These are phyloP conservation scores for Thinopyrum elongatum DNA, from an alignment of 176 grass and related monocot genomes.

Conservation along the genomic window DNA sequence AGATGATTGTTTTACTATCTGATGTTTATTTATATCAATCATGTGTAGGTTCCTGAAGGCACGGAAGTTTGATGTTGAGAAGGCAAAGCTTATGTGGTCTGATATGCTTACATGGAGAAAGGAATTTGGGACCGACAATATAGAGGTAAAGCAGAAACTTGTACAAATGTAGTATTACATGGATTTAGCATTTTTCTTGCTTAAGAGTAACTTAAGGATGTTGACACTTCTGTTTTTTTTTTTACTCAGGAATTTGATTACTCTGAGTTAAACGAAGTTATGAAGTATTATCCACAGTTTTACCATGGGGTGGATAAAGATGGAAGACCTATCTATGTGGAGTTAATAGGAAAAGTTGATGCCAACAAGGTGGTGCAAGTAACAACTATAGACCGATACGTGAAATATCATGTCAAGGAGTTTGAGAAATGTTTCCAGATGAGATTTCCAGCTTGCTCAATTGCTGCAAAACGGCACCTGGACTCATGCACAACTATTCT, in stretches of 20 bases:
- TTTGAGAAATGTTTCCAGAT: slow-evolving; percentile 71
- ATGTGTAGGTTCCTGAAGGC: slow-evolving; percentile 77
- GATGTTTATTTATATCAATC: slow-evolving; percentile 15
- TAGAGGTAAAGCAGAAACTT: slow-evolving; percentile 46
- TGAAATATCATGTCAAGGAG: slow-evolving; percentile 87
- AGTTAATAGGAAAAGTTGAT: slow-evolving; percentile 84
- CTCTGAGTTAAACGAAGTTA: slow-evolving; percentile 66
- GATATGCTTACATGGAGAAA: slow-evolving; percentile 95
- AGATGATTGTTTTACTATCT: neutral
- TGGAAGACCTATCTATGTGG: slow-evolving; percentile 88
- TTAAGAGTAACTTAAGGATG: slow-evolving; percentile 14
- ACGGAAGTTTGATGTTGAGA: slow-evolving; percentile 78
- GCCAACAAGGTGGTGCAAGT: slow-evolving; percentile 76
- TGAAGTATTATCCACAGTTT: slow-evolving; percentile 79
- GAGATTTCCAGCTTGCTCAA: slow-evolving; percentile 87
- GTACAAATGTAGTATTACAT: slow-evolving; percentile 29
- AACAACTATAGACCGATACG: slow-evolving; percentile 78
- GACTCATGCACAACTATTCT: slow-evolving; percentile 83
- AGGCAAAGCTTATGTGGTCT: slow-evolving; percentile 89
- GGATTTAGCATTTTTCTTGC: neutral
- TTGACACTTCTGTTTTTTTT: neutral
- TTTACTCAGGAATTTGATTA: slow-evolving; percentile 73
- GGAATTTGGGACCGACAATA: slow-evolving; percentile 76
- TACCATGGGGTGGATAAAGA: slow-evolving; percentile 95
- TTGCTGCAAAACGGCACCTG: slow-evolving; percentile 67